phyloP scores from a whole-genome alignment of 805 yeast species.

The Saccharomycodes ludwigii region DNA sequence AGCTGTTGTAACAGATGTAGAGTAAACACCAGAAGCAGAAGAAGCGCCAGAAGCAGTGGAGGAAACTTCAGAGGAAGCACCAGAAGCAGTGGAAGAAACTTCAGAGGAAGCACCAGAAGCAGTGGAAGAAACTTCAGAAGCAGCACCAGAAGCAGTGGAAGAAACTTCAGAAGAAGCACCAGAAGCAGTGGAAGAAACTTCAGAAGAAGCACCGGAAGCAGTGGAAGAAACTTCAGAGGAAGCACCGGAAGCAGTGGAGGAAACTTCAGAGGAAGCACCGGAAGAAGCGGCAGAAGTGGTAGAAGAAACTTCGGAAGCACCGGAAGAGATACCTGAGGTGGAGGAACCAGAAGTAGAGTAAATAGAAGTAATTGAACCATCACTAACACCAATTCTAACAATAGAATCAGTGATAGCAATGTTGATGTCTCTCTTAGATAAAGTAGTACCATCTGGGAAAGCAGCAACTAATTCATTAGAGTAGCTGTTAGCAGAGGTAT shows the following conservation, averaged over 20 bases:
- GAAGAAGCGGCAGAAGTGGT: constrained; percentile 2
- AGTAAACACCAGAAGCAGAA: not conserved
- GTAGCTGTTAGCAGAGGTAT: constrained; percentile 3
- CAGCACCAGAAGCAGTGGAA: not conserved
- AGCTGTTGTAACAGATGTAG: constrained; percentile 4
- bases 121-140: constrained; percentile 2
- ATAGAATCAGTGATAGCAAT: constrained; percentile 2
- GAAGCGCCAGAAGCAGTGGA: constrained; percentile 3
- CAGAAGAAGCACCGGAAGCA: constrained; percentile 1
- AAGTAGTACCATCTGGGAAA: constrained; percentile 3
- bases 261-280: constrained; percentile 1
- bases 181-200: not conserved
- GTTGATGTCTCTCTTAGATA: constrained; percentile 5
- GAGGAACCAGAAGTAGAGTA: constrained; percentile 1
- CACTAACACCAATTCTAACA: constrained; percentile 2
- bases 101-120: constrained; percentile 6
- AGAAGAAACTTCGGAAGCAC: not conserved
- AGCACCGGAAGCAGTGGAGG: constrained; percentile 1
- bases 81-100: constrained; percentile 6
- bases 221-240: constrained; percentile 1
- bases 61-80: constrained; percentile 8
- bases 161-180: constrained; percentile 3
- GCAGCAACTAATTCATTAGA: constrained; percentile 4
- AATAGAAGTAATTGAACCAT: constrained; percentile 4
- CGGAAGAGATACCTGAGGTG: not conserved